A percentile compares a stretch with the other conserved stretches of the same genome.
phyloP scores from a whole-genome alignment of 2,329 filamentous ascomycete species.

The Beauveria australis region DNA sequence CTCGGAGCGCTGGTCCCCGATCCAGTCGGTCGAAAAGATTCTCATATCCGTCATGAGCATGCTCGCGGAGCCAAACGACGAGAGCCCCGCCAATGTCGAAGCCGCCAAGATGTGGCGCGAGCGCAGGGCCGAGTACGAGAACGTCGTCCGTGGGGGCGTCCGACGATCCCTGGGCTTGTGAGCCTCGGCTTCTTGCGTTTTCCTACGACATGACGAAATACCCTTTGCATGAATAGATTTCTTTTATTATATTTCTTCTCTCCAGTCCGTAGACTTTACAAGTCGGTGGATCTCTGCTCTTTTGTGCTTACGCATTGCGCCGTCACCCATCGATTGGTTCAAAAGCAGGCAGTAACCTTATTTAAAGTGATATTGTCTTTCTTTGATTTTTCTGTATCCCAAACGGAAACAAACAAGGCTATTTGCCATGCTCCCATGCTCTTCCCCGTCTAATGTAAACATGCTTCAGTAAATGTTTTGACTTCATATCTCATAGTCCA shows the following conservation, averaged over 20 bases:
- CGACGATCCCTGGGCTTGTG: slow-evolving; percentile 68
- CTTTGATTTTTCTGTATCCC: too few relatives aligned
- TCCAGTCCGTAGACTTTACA: too few relatives aligned
- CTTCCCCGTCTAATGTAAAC: slow-evolving; percentile 3
- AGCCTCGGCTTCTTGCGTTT: not conserved
- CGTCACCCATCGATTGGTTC: too few relatives aligned
- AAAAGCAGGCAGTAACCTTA: too few relatives aligned
- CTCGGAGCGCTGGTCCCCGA: slow-evolving; percentile 90
- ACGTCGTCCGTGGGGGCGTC: slow-evolving; percentile 75
- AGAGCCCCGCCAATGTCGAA: slow-evolving; percentile 93
- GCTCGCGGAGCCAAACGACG: slow-evolving; percentile 94
- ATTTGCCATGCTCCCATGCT: not conserved
- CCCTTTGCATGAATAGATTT: not conserved
- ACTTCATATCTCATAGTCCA: slow-evolving; percentile 37
- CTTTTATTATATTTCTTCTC: not conserved
- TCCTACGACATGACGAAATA: not conserved
- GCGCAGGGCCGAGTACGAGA: slow-evolving; percentile 73
- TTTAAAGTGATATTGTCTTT: too few relatives aligned
- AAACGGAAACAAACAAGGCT: too few relatives aligned
- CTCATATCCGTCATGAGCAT: slow-evolving; percentile 96
- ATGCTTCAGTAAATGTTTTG: not conserved
- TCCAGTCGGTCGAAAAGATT: slow-evolving; percentile 97
- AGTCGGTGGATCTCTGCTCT: too few relatives aligned
- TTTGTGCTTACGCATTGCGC: too few relatives aligned
- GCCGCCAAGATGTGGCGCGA: slow-evolving; percentile 96